These are phyloP conservation scores for Saxophila tyrrhenica DNA, from an alignment of 495 filamentous ascomycete species.

Conservation along the genomic window DNA sequence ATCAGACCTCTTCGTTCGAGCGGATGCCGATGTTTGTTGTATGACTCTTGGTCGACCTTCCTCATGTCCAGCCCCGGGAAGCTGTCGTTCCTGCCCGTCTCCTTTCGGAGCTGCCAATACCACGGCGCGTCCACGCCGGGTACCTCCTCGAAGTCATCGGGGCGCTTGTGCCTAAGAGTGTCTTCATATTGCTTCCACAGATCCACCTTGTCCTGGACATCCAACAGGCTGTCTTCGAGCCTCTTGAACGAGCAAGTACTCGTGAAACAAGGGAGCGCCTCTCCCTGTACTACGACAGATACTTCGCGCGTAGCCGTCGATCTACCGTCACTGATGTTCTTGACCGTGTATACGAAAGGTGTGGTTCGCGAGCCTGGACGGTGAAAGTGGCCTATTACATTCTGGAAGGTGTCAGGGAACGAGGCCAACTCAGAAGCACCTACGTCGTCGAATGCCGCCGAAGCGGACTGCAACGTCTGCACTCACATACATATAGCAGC, in stretches of 20 bases:
- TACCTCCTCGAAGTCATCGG: slow-evolving; percentile 30
- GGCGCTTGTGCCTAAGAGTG: slow-evolving; percentile 32
- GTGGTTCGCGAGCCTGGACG: slow-evolving; percentile 38
- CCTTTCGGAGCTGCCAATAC: slow-evolving; percentile 24
- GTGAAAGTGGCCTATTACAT: slow-evolving; percentile 60
- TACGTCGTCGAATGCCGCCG: background rate
- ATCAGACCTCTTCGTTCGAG: slow-evolving; percentile 49
- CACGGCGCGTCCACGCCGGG: slow-evolving; percentile 39
- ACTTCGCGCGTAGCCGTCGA: slow-evolving; percentile 50
- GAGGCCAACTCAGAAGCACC: background rate
- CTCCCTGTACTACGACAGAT: slow-evolving; percentile 41
- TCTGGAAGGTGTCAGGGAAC: slow-evolving; percentile 30
- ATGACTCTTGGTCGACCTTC: slow-evolving; percentile 51
- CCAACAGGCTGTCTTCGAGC: slow-evolving; percentile 29
- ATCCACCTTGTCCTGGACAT: slow-evolving; percentile 33
- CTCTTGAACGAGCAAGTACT: slow-evolving; percentile 53
- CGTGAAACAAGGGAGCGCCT: slow-evolving; percentile 44
- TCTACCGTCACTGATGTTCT: slow-evolving; percentile 42
- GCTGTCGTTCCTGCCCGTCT: slow-evolving; percentile 11
- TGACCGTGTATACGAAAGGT: slow-evolving; percentile 50
- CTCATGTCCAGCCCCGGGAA: slow-evolving; percentile 52
- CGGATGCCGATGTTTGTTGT: slow-evolving; percentile 39
- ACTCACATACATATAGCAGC: slow-evolving; percentile 47
- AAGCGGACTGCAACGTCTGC: background rate
- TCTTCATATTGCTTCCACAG: slow-evolving; percentile 30